Evolutionary conservation across 306 rosid genomes (phyloP), one percentile per base, ranked within the genome.

Genomic region (Casuarina cunninghamiana): DNA sequence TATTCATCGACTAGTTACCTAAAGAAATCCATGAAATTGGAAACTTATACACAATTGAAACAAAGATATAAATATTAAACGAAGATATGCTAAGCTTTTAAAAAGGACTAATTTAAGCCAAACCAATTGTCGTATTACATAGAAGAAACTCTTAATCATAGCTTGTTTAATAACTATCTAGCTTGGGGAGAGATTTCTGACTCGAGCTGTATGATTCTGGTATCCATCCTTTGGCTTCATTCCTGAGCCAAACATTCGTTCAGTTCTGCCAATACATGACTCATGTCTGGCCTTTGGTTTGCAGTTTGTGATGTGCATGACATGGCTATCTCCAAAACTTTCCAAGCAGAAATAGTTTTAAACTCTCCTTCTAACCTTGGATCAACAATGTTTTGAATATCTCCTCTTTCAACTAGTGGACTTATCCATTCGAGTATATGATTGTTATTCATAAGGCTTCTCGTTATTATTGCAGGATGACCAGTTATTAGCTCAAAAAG

Each of bases 221-320:
- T 38, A 5, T 11, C 17, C 17, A 60, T 60, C 7, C 0, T 2
- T 60, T 60, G 66, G 26, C 13, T 35, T 37, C 9, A 3, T 9
- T 6, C 82, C 5, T 77, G 32, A 26, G 32, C 32, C 1, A 26
- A 26, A 26, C 32, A 26, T 26, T 26, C 32, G 1, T 26, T 26
- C 0, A 86, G 66, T 37, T 75, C 82, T 19, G 2, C 35, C 45
- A 83, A 46, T 38, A 83, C 71, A 26, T 53, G 41, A 35, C 82
- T 78, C 16, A 83, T 83, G 58, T 86, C 83, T 17, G 81, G 85
- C 26, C 85, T 86, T 60, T 83, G 75, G 26, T 12, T 16, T 19
- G 72, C 69, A 49, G 2, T 3, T 50, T 53, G 12, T 10, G 53
- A 19, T 70, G 13, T 57, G 72, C 85, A 83, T 0, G 69, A 57